A percentile compares a stretch with the other conserved stretches of the same genome.
Conservation (phyloP, 2,329 filamentous ascomycete genomes). For the Colletotrichum sp. region DNA sequence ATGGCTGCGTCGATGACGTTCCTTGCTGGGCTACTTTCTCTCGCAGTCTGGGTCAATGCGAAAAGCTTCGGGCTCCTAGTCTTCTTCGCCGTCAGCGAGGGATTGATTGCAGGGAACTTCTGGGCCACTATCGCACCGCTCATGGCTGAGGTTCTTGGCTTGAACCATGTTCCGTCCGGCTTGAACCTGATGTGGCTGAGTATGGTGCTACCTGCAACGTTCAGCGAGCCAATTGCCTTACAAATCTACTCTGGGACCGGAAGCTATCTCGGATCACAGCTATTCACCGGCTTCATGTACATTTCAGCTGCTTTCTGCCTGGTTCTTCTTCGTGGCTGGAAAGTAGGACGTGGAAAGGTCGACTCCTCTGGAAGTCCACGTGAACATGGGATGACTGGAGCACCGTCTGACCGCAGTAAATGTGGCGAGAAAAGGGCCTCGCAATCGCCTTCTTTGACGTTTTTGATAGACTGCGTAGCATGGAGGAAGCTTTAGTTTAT, state of each 20-base stretch:
- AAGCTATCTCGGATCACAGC: background rate
- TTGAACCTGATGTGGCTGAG: background rate
- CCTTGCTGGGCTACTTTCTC: background rate
- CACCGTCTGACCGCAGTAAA: background rate
- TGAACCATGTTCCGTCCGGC: background rate
- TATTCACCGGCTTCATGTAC: background rate
- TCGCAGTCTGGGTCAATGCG: background rate
- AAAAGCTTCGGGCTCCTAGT: background rate
- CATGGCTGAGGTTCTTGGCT: background rate
- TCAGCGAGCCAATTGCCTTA: background rate
- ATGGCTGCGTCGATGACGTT: background rate
- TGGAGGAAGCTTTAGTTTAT: too few relatives aligned
- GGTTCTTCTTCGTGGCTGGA: background rate
- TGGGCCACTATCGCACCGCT: background rate
- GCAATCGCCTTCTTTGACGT: background rate
- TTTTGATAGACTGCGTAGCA: background rate
- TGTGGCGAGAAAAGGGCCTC: background rate
- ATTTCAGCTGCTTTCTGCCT: constrained; percentile 28
- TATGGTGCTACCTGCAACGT: background rate
- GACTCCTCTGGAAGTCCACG: background rate
- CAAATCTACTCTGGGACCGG: background rate
- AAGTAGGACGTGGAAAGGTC: background rate
- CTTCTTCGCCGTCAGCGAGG: background rate
- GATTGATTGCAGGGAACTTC: background rate
- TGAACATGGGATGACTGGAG: rapidly evolving